Base-by-base conservation (phyloP, 306 rosid genomes). In the Vigna mungo region DNA sequence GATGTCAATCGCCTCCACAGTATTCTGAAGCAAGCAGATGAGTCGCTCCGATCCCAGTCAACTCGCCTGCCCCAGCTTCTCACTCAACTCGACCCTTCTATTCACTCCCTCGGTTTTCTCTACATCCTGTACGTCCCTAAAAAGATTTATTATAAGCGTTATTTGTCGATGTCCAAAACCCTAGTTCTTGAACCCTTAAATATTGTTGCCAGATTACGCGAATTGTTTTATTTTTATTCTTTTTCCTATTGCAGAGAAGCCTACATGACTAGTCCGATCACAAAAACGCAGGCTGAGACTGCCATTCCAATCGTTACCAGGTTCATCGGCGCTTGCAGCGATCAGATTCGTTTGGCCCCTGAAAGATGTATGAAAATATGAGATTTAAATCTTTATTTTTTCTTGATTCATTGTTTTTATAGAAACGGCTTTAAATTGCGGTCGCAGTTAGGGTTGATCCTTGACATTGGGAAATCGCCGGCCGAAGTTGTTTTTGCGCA, bases 271-370 rank as follows among this genome's bases (percentile, higher is more conserved):
- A 66, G 70, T 76, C 62, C 83, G 0, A 20, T 82, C 69, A 69
- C 94, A 5, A 90, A 73, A 76, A 92, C 86, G 81, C 97, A 86
- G 56, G 91, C 90, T 44, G 86, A 80, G 73, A 56, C 74, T 2
- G 64, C 72, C 62, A 85, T 88, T 67, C 85, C 90, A 1, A 70
- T 87, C 44, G 78, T 84, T 41, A 68, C 89, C 30, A 85, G 85
- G 49, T 95, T 92, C 62, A 82, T 95, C 30, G 61, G 68, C 69
- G 83, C 82, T 75, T 95, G 97, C 78, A 83, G 37, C 16, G 99
- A 95, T 84, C 97, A 95, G 54, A 87, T 95, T 85, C 88, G 88
- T 36, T 78, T 91, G 88, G 92, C 91, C 16, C 84, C 93, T 37
- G 96, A 92, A 39, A 92, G 89, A 85, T 95, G 98, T 92, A 95